Evolutionary conservation across 2,329 filamentous ascomycete genomes (phyloP).

Genomic region (Xylariaceae sp.): DNA sequence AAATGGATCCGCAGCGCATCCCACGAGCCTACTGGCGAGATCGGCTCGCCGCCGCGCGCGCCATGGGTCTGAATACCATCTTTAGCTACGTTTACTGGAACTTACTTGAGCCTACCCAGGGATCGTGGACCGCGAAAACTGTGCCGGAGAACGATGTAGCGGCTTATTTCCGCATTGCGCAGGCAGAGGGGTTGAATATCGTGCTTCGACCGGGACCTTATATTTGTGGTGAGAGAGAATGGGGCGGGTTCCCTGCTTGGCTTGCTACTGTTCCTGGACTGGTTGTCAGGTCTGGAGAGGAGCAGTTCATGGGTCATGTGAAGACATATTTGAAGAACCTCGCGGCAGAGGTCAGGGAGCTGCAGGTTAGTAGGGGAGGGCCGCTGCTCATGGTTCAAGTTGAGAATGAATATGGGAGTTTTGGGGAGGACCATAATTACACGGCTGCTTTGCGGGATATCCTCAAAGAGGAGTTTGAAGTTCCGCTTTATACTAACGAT

Average conservation of each 20-base stretch:
- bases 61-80: constrained; percentile 50
- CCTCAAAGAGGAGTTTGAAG: constrained; percentile 40
- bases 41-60: constrained; percentile 41
- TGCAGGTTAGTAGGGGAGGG: constrained; percentile 42
- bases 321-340: constrained; percentile 38
- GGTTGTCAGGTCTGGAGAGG: no score
- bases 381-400: constrained; percentile 50
- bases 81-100: constrained; percentile 54
- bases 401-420: constrained; percentile 52
- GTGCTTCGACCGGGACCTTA: constrained; percentile 48
- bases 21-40: constrained; percentile 46
- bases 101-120: constrained; percentile 41
- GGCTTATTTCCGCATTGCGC: constrained; percentile 44
- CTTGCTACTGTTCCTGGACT: no score
- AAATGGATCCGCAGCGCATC: constrained; percentile 51
- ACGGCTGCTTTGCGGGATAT: constrained; percentile 40
- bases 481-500: constrained; percentile 49
- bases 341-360: constrained; percentile 33
- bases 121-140: constrained; percentile 34
- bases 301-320: constrained; percentile 38
- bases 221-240: constrained; percentile 48
- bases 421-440: constrained; percentile 45
- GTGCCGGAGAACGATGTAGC: constrained; percentile 46
- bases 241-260: constrained; percentile 49
- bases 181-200: constrained; percentile 45